Conservation (phyloP, 1,139 yeast genomes). For the Entelexis sorbosivorans region DNA sequence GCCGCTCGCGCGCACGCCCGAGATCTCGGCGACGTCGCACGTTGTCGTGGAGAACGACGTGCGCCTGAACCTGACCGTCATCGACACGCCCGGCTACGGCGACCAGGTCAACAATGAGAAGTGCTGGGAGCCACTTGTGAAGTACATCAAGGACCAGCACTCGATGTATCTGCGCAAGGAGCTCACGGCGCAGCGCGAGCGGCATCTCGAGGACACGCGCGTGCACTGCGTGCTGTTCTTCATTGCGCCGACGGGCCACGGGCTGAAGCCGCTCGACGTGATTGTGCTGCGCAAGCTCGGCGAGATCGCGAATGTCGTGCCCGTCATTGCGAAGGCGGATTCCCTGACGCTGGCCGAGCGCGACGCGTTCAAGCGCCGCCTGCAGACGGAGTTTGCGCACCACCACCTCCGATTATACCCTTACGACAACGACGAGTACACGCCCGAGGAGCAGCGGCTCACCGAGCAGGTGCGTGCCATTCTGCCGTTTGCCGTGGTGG, state of each 20-base stretch:
- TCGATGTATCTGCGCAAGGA: slow-evolving; percentile 87
- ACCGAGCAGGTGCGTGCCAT: slow-evolving; percentile 40
- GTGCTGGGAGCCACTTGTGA: slow-evolving; percentile 92
- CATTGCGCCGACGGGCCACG: slow-evolving; percentile 75
- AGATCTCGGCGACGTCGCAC: slow-evolving; percentile 65
- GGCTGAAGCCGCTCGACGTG: slow-evolving; percentile 71
- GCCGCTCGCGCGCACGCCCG: slow-evolving; percentile 80
- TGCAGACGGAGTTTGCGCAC: slow-evolving; percentile 63
- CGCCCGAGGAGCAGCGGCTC: slow-evolving; percentile 40
- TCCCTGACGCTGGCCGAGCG: slow-evolving; percentile 68
- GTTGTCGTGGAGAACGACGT: slow-evolving; percentile 73
- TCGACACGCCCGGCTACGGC: slow-evolving; percentile 97
- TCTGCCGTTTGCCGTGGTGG: slow-evolving; percentile 90
- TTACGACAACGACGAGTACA: slow-evolving; percentile 64
- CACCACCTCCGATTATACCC: slow-evolving; percentile 79
- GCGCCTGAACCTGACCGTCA: slow-evolving; percentile 68
- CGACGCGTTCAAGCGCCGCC: slow-evolving; percentile 54
- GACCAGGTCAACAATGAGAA: slow-evolving; percentile 92
- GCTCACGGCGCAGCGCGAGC: slow-evolving; percentile 90
- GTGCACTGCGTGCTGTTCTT: slow-evolving; percentile 91
- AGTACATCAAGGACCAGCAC: slow-evolving; percentile 93
- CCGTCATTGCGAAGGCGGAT: slow-evolving; percentile 83
- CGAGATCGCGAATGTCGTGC: slow-evolving; percentile 89
- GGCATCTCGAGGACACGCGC: slow-evolving; percentile 73
- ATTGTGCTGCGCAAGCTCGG: slow-evolving; percentile 73